These are phyloP conservation scores for Astrothelium macrocarpum DNA, from an alignment of 495 filamentous ascomycete genomes.

Conservation along the genomic window DNA sequence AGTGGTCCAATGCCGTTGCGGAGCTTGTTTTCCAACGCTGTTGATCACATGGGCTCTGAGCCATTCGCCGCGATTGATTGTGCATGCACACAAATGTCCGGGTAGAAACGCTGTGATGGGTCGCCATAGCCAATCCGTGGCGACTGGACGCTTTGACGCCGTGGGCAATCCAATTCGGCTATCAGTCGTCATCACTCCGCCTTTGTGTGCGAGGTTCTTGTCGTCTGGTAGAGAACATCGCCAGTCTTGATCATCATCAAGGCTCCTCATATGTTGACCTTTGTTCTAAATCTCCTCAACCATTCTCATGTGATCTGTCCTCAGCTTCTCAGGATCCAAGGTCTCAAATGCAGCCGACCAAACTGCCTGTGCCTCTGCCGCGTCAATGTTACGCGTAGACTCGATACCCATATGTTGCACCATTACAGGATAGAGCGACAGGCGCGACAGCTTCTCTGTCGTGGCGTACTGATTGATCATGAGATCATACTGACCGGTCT, in stretches of 20 bases:
- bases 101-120: too few relatives aligned
- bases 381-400: conserved; percentile 24
- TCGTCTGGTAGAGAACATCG: background rate
- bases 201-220: background rate
- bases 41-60: too few relatives aligned
- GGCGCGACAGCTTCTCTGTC: conserved; percentile 31
- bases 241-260: background rate
- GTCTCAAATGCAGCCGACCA: conserved; percentile 40
- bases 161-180: background rate
- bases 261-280: background rate
- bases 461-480: conserved; percentile 42
- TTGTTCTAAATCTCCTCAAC: background rate
- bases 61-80: too few relatives aligned
- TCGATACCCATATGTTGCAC: conserved; percentile 43
- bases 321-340: conserved; percentile 13
- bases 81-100: too few relatives aligned
- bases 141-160: too few relatives aligned
- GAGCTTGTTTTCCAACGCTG: too few relatives aligned
- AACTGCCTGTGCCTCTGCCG: conserved; percentile 23
- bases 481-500: conserved; percentile 33
- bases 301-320: conserved; percentile 14
- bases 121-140: too few relatives aligned
- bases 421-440: conserved; percentile 42
- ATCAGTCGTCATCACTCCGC: background rate
- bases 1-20: too few relatives aligned